Evolutionary conservation across 345 rosid species (phyloP), one percentile per base, ranked within the genome.

Genomic region (Microthlaspi erraticum): DNA sequence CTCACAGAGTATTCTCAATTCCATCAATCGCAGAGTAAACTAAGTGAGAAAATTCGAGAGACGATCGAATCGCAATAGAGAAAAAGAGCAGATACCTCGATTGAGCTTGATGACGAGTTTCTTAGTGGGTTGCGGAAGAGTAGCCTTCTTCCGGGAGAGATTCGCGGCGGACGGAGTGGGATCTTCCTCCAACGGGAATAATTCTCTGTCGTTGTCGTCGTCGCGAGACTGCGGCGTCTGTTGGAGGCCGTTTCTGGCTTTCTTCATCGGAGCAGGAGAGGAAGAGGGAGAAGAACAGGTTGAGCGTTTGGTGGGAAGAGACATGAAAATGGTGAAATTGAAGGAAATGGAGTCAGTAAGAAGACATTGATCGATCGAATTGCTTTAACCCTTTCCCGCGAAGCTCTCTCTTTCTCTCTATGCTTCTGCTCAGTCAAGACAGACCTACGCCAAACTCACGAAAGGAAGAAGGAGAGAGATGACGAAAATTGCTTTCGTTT

Each of bases 281-380:
- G 57, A 20, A 32, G 75, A 42, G 14, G 66, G 32, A 13, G 68
- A 57, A 68, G 52, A 42, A 42, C 52, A 50, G 75, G 74, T 67
- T 60, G 84, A 75, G 85, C 89, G 91, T 77, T 84, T 88, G 78
- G 81, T 83, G 78, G 93, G 88, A 80, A 79, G 86, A 83, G 91
- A 88, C 93, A 88, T 88, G 69, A 51, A 72, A 64, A 54, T 38
- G 58, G 58, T 14, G 18, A 44, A 48, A 46, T 18, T 13, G 52
- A 26, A 26, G 42, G 58, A 53, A 23, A 14, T 6, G 48, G 45
- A 64, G 49, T 37, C 26, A 60, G 31, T 46, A 57, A 56, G 16
- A 68, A 37, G 46, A 66, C 71, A 66, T 66, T 66, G 17, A 52
- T 45, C 38, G 52, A 36, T 61, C 38, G 10, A 62, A 61, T 45